phyloP scores from a whole-genome alignment of 768 basidiomycete species.

The Lactarius indigo region DNA sequence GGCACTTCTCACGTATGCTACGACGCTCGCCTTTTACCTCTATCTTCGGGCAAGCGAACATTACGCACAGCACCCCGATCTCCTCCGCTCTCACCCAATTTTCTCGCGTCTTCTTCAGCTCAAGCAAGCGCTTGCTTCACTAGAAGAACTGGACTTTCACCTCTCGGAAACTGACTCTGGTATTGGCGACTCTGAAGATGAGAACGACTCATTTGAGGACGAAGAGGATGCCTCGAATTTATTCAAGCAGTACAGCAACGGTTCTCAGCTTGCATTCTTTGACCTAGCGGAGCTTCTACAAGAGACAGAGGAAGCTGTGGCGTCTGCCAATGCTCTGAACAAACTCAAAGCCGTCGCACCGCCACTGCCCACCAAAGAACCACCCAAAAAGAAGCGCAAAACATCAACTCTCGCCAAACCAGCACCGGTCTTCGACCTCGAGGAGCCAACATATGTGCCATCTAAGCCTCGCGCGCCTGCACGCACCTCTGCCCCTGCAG shows the following conservation, averaged over 20 bases:
- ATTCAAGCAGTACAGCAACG: constrained; percentile 15
- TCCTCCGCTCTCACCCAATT: constrained; percentile 67
- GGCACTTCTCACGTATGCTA: constrained; percentile 84
- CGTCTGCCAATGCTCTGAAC: constrained; percentile 16
- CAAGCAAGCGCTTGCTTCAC: constrained; percentile 73
- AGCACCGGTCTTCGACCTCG: constrained; percentile 65
- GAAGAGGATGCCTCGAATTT: constrained; percentile 42
- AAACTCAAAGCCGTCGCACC: constrained; percentile 25
- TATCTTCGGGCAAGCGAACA: constrained; percentile 73
- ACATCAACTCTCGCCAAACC: constrained; percentile 36
- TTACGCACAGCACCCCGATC: constrained; percentile 56
- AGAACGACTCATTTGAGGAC: constrained; percentile 40
- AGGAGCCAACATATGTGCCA: constrained; percentile 68
- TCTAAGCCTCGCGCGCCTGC: constrained; percentile 22
- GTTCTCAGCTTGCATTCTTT: constrained; percentile 13
- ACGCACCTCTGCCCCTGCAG: constrained; percentile 24
- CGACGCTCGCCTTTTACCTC: constrained; percentile 88
- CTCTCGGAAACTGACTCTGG: constrained; percentile 38
- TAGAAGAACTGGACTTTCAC: constrained; percentile 83
- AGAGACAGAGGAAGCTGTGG: constrained; percentile 25
- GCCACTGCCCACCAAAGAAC: constrained; percentile 22
- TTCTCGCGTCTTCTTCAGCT: constrained; percentile 73
- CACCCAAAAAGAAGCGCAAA: constrained; percentile 61
- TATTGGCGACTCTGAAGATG: constrained; percentile 46
- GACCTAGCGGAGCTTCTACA: constrained; percentile 22